Evolutionary conservation across 1,284 basidiomycete species (phyloP), one percentile per base, ranked within the genome.

Genomic region (Sanguinoderma infundibulare): DNA sequence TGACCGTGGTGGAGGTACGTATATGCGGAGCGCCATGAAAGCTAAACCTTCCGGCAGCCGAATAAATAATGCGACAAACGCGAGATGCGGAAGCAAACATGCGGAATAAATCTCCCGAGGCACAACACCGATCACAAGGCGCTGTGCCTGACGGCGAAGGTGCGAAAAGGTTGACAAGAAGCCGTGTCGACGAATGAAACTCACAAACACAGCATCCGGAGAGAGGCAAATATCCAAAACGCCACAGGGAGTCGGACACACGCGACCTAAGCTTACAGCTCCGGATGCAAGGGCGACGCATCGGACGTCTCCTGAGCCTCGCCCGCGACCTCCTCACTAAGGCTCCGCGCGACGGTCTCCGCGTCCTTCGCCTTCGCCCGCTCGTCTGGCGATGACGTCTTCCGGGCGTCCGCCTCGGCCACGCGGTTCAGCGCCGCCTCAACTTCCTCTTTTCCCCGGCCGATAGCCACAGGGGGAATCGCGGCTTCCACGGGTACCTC

Each of bases 381-480:
- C 47, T 70, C 72, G 35, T 73, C 74, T 22, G 70, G 59, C 9
- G 68, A 55, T 44, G 70, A 72, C 49, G 69, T 71, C 44, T 70
- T 69, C 38, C 57, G 60, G n/a, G 60, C 67, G 26, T 73, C 71
- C 15, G 60, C 61, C 47, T 70, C 71, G 0, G 68, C 74, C 5
- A 72, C 75, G 24, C 76, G 79, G 51, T 74, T 75, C 32, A 86
- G 68, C 8, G 83, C 84, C 50, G 81, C 76, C 65, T 79, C 64
- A 12, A 84, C 77, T 64, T 86, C 82, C 54, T 78, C 77, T 61
- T 79, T 75, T 55, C 76, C 77, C 63, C 82, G 79, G 7, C 87
- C 85, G 59, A 90, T 74, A 12, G 81, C 70, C 32, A 83, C 73
- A 38, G 75, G 78, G 2, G 75, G 74, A 17, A 73, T 53, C 35